phyloP scores from a whole-genome alignment of 495 filamentous ascomycete genomes.

The Penicillium dipodomyicola region DNA sequence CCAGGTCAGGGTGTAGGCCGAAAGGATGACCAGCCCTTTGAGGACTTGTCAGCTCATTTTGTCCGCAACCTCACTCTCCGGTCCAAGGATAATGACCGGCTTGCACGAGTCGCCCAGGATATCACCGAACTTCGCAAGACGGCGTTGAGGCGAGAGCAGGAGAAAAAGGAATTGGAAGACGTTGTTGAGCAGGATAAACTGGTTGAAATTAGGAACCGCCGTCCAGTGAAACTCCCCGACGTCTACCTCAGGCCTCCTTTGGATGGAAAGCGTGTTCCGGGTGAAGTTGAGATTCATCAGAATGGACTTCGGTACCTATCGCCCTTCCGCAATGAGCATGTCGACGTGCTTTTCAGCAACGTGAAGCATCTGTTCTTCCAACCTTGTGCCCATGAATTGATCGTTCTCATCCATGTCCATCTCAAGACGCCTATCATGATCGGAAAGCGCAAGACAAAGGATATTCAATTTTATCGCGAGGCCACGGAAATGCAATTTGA shows the following conservation, averaged over 20 bases:
- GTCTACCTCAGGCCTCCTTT: conserved; percentile 91
- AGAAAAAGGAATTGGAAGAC: conserved; percentile 99
- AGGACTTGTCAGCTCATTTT: conserved; percentile 93
- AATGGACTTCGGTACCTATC: conserved; percentile 98
- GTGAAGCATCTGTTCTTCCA: conserved; percentile 99
- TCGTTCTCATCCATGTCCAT: conserved; percentile 97
- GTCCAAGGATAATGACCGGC: conserved; percentile 80
- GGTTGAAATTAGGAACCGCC: conserved; percentile 84
- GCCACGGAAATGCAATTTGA: conserved; percentile 99
- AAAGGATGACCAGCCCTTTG: conserved; percentile 98
- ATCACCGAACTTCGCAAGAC: conserved; percentile 94
- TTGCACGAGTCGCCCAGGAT: conserved; percentile 82
- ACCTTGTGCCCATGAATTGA: conserved; percentile 89
- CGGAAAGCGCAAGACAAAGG: conserved; percentile 97
- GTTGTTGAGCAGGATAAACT: conserved; percentile 99
- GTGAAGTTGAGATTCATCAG: conserved; percentile 94
- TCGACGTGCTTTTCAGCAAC: conserved; percentile 97
- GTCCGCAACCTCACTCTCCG: conserved; percentile 92
- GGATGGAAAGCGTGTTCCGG: conserved; percentile 93
- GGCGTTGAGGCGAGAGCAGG: conserved; percentile 84
- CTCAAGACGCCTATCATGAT: conserved; percentile 98
- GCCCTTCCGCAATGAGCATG: conserved; percentile 74
- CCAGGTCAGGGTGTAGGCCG: conserved; percentile 96
- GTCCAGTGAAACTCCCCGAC: conserved; percentile 80
- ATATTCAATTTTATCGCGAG: conserved; percentile 97